Base-by-base conservation (phyloP, 768 basidiomycete species). In the Rhizopogon rudus region DNA sequence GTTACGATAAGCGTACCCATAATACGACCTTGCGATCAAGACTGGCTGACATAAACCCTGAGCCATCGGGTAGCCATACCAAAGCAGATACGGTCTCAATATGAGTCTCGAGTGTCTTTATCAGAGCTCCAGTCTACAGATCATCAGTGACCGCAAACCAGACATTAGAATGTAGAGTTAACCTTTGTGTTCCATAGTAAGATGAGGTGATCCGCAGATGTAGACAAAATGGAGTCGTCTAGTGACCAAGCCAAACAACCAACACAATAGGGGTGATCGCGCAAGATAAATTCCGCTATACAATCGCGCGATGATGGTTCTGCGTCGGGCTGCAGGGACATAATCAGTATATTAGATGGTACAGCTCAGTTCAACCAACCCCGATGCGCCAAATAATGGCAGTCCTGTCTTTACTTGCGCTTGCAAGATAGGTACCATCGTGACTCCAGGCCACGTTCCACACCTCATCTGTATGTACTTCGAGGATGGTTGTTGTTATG, bases 361-460 rank as follows among this genome's bases (percentile, higher is more conserved):
- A 29, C 20, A 25, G 40, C 20, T 61, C 57, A 55, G 41, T 40
- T 22, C 40, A 44, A 73, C 88, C 64, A 71, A 92, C 95, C 74
- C 82, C 82, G 53, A 93, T 77, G 44, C 78, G 78, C 95, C 95
- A 98, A 49, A 98, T 88, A 53, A 97, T 90, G 6, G 89, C 93
- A 5, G 81, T 79, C 73, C 82, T 84, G 71, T 98, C 96, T 69
- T 83, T 91, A 54, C 94, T 88, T 39, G 88, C 90, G 60, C 86
- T 94, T 31, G 95, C 97, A 49, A 99, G 76, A 63, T 80, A 86
- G 48, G 72, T 70, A 2, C 97, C 97, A 66, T 87, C 86, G 62
- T 91, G 91, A 70, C 93, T 96, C 95, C 95, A 99, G 67, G 88
- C 88, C 56, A 98, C 71, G 65, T 89, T 86, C 95, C 96, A 98